Evolutionary conservation across 2,329 filamentous ascomycete species (phyloP).

Genomic region (Penicillium sp.): DNA sequence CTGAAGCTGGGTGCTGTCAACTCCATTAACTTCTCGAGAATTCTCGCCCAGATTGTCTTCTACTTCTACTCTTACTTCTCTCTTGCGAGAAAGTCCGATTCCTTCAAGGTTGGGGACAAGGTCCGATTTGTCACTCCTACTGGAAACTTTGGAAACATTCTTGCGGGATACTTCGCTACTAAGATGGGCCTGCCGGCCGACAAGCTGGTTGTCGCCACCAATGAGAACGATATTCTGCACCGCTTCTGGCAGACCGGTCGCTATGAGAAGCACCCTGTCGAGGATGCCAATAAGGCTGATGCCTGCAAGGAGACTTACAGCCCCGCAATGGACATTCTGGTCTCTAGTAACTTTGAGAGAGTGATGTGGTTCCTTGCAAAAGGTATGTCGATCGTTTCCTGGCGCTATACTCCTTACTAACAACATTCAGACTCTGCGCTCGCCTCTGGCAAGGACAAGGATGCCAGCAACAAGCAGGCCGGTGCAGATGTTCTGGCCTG

Average conservation of each 20-base stretch:
- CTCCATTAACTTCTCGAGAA: slow-evolving; percentile 69
- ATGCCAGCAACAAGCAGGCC: slow-evolving; percentile 41
- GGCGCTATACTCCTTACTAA: background rate
- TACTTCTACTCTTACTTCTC: slow-evolving; percentile 95
- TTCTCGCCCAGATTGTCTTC: slow-evolving; percentile 94
- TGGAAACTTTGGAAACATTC: slow-evolving; percentile 94
- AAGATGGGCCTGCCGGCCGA: slow-evolving; percentile 85
- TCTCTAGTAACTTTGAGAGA: slow-evolving; percentile 95
- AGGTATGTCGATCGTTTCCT: background rate
- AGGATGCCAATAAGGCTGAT: slow-evolving; percentile 38
- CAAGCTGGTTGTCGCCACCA: slow-evolving; percentile 89
- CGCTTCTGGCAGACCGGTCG: slow-evolving; percentile 83
- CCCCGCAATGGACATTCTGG: slow-evolving; percentile 96
- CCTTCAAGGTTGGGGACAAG: slow-evolving; percentile 56
- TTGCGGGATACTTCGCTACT: slow-evolving; percentile 84
- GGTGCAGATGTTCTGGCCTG: slow-evolving; percentile 76
- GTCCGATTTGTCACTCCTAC: slow-evolving; percentile 88
- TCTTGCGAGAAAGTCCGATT: slow-evolving; percentile 59
- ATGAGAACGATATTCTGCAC: slow-evolving; percentile 92
- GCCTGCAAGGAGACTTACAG: slow-evolving; percentile 89
- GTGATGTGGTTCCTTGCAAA: slow-evolving; percentile 81
- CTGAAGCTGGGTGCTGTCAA: slow-evolving; percentile 86
- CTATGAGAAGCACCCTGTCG: slow-evolving; percentile 79
- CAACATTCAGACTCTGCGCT: background rate
- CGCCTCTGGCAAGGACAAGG: background rate